phyloP scores from a whole-genome alignment of 306 rosid genomes.

The Cicer chorassanicum region DNA sequence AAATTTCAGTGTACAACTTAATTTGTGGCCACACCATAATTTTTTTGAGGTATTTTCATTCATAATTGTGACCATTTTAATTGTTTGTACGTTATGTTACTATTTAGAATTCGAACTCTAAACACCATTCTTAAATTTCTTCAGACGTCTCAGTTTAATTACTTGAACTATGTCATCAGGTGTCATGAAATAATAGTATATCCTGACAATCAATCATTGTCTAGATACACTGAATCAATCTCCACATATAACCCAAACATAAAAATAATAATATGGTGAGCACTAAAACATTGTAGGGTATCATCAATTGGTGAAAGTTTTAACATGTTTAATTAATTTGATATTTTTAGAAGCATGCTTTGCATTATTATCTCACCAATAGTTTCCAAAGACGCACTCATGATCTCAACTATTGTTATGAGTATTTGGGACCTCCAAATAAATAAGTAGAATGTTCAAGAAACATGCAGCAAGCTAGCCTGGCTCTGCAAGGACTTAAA shows the following conservation, averaged over 20 bases:
- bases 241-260: slow-evolving; percentile 32
- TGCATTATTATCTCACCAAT: not conserved
- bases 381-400: slow-evolving; percentile 32
- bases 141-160: no score
- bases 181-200: not conserved
- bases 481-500: slow-evolving; percentile 36
- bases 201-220: slow-evolving; percentile 16
- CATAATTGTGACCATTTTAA: not conserved
- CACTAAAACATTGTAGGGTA: not conserved
- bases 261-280: slow-evolving; percentile 10
- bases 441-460: slow-evolving; percentile 30
- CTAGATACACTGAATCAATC: slow-evolving; percentile 4
- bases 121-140: no score
- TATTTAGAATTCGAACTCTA: no score
- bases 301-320: slow-evolving; percentile 10
- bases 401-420: slow-evolving; percentile 25
- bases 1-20: not conserved
- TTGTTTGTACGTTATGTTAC: no score
- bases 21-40: not conserved
- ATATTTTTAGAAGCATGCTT: slow-evolving; percentile 5
- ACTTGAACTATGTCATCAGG: no score
- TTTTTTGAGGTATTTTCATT: not conserved
- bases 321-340: slow-evolving; percentile 12
- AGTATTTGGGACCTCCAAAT: slow-evolving; percentile 23
- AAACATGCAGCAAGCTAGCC: slow-evolving; percentile 41